Base-by-base conservation (phyloP, 768 basidiomycete genomes). In the Leucocoprinus leucothites region DNA sequence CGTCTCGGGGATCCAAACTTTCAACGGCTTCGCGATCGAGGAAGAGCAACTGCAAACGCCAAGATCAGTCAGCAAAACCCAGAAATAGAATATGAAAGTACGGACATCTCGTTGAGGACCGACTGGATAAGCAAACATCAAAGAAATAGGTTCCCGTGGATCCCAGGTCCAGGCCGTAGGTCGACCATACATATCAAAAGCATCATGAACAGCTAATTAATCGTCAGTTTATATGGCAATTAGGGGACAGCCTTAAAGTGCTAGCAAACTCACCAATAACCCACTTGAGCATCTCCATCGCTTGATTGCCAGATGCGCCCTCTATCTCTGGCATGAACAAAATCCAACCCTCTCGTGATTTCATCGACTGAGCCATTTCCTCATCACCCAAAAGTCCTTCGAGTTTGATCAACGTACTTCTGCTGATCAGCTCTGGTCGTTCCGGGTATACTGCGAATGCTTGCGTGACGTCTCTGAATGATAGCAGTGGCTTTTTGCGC, bases 381-480 rank as follows among this genome's bases (percentile, higher is more conserved):
- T 95, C 90, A 26, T 87, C 85, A 1, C 89, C 88, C 51, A 97
- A 80, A 22, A 78, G 71, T 9, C 93, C 96, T 65, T 98, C 94
- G 5, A 98, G 66, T 68, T 98, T 98, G 74, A 98, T 87, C 60
- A 99, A 72, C 0, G 92, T 94, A 60, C 93, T 94, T 62, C 84
- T 77, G 59, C 80, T 87, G 70, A 98, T 94, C 60, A 97, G 73
- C 61, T 94, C 91, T 9, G 92, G 91, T n/a, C 92, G 82, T 66
- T 98, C 96, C 1, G 96, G 96, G 67, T 94, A 99, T 8, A 99
- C 92, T 2, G 92, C 91, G 65, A 94, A 97, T 16, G 88, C 91
- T 71, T 97, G 92, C 0, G 86, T 82, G 50, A 94, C 77, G 40
- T 82, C 71, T 28, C 71, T 76, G 56, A 96, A 71, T 0, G 88